Conservation (phyloP, 1,284 basidiomycete genomes). For the Amylostereum areolatum region DNA sequence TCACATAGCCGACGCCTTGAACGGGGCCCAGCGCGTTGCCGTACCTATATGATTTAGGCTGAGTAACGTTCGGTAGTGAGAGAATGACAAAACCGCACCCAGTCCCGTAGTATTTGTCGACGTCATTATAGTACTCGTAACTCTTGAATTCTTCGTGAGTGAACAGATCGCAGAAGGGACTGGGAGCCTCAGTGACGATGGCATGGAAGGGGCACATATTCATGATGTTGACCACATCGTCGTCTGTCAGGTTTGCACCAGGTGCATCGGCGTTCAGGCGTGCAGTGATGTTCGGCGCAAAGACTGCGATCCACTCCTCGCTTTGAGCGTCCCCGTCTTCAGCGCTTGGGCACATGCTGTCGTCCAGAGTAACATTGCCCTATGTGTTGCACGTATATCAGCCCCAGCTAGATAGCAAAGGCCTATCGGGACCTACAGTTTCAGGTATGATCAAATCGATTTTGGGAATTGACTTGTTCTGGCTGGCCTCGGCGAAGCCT, state of each 20-base stretch:
- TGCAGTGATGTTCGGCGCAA: constrained; percentile 48
- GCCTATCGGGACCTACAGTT: constrained; percentile 28
- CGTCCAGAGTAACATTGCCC: constrained; percentile 72
- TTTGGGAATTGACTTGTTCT: constrained; percentile 23
- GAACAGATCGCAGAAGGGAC: constrained; percentile 72
- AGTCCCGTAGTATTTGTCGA: constrained; percentile 73
- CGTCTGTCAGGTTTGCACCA: constrained; percentile 50
- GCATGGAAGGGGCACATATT: constrained; percentile 77
- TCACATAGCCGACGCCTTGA: constrained; percentile 78
- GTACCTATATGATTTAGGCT: constrained; percentile 35
- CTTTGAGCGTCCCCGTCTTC: constrained; percentile 39
- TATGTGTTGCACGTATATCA: constrained; percentile 14
- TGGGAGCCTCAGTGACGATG: constrained; percentile 43
- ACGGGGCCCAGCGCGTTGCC: constrained; percentile 63
- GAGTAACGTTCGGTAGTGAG: neutral
- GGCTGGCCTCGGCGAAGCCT: constrained; percentile 44
- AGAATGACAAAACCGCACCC: constrained; percentile 39
- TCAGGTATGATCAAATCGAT: constrained; percentile 52
- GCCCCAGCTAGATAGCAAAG: constrained; percentile 1
- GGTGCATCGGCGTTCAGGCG: constrained; percentile 62
- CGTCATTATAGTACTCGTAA: constrained; percentile 67
- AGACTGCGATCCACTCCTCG: constrained; percentile 47
- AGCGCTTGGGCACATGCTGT: constrained; percentile 60
- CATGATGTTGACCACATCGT: constrained; percentile 60
- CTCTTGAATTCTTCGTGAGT: constrained; percentile 47